Conservation (phyloP, 495 filamentous ascomycete species). For the Hypoxylon lienhwacheense region DNA sequence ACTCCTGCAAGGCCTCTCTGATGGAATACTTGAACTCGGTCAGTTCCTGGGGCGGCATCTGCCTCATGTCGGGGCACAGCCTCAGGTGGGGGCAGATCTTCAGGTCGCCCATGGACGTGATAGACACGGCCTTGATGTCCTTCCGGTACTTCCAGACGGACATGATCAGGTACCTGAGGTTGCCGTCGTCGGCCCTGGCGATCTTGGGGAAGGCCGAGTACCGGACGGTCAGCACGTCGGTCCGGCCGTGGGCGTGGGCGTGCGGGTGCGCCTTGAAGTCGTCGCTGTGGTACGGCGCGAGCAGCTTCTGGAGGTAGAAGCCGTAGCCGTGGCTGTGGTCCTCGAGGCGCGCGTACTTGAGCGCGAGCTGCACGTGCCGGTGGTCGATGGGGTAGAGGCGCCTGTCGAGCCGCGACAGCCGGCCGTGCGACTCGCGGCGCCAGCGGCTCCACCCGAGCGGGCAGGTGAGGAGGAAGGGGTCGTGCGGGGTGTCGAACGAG, state of each 20-base stretch:
- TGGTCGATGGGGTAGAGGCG: neutral
- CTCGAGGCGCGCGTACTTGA: slow-evolving; percentile 15
- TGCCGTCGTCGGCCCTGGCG: neutral
- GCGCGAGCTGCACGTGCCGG: slow-evolving; percentile 18
- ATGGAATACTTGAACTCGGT: neutral
- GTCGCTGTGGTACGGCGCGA: neutral
- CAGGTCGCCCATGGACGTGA: slow-evolving; percentile 5
- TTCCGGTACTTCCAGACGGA: neutral
- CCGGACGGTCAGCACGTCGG: neutral
- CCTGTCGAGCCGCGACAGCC: neutral
- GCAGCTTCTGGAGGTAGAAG: neutral
- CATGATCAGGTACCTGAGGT: slow-evolving; percentile 3
- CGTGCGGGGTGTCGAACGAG: neutral
- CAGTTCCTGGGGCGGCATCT: neutral
- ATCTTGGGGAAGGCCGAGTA: slow-evolving; percentile 9
- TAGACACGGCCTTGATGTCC: neutral
- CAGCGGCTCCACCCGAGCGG: neutral
- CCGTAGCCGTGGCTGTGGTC: neutral
- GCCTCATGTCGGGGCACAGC: neutral
- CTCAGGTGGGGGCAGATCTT: slow-evolving; percentile 14
- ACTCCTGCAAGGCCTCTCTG: too few relatives aligned
- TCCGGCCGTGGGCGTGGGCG: neutral
- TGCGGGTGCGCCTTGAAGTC: slow-evolving; percentile 1
- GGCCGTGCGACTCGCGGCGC: neutral
- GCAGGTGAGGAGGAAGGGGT: neutral